Conservation (phyloP, 495 filamentous ascomycete genomes). For the Sphaerosporella brunnea region DNA sequence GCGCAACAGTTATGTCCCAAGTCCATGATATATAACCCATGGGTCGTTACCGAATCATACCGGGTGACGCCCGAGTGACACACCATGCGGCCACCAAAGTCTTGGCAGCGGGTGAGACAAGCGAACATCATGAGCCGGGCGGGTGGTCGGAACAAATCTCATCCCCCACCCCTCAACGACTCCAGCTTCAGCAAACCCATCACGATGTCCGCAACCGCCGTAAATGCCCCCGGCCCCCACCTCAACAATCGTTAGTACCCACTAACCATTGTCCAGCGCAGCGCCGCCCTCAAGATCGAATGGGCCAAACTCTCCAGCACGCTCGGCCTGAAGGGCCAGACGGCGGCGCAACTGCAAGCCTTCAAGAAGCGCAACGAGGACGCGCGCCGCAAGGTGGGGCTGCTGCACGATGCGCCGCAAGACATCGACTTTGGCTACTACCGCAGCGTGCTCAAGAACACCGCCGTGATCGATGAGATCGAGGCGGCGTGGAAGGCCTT, state of each 20-base stretch:
- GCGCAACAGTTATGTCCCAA: no score
- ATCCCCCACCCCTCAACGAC: no score
- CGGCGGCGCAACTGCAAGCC: conserved; percentile 66
- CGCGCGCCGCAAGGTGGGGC: conserved; percentile 73
- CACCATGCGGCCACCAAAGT: no score
- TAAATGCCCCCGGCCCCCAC: conserved; percentile 6
- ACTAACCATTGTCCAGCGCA: conserved; percentile 46
- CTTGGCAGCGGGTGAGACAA: no score
- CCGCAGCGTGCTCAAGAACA: conserved; percentile 84
- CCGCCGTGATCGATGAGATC: conserved; percentile 82
- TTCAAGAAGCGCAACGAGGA: conserved; percentile 99
- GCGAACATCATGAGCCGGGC: no score
- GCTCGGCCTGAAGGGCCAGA: conserved; percentile 90
- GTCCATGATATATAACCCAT: no score
- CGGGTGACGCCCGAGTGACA: no score
- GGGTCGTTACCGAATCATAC: no score
- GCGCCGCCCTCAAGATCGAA: conserved; percentile 97
- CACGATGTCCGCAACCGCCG: conserved; percentile 18
- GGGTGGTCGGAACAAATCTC: no score
- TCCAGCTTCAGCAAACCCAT: no score
- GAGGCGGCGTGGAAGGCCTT: conserved; percentile 81
- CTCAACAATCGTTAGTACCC: not conserved
- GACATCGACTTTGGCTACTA: conserved; percentile 84
- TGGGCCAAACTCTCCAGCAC: conserved; percentile 81
- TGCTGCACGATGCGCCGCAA: conserved; percentile 61